These are phyloP conservation scores for Leucoagaricus sp. DNA, from an alignment of 1,284 basidiomycete genomes.

Conservation along the genomic window DNA sequence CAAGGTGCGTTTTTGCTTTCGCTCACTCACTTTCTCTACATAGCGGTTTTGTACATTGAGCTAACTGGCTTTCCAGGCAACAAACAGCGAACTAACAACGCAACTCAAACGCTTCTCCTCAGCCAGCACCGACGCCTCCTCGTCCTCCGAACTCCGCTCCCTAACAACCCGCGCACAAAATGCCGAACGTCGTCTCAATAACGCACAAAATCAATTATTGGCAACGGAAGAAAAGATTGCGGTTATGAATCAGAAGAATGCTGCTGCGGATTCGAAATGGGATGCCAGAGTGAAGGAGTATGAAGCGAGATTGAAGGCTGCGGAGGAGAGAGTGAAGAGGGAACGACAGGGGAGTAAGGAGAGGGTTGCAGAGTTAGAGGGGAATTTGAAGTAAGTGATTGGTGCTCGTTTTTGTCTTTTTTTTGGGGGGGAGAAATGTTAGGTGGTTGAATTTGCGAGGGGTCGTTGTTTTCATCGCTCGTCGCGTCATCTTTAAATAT, in stretches of 20 bases:
- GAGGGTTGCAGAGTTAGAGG: constrained; percentile 68
- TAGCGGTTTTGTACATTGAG: not conserved
- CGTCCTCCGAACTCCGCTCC: constrained; percentile 67
- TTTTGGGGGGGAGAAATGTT: not conserved
- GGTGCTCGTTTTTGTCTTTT: not conserved
- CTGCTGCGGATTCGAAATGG: constrained; percentile 82
- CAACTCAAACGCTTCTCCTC: constrained; percentile 66
- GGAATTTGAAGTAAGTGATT: constrained; percentile 58
- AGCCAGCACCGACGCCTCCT: constrained; percentile 42
- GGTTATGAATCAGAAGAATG: constrained; percentile 68
- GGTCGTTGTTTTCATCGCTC: no score
- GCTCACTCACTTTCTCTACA: not conserved
- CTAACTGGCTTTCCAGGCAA: constrained; percentile 44
- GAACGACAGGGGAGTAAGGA: constrained; percentile 97
- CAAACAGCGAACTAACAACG: constrained; percentile 77
- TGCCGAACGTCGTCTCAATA: constrained; percentile 81
- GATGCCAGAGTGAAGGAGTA: constrained; percentile 92
- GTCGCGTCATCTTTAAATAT: no score
- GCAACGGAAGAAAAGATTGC: constrained; percentile 84
- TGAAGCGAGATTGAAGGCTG: constrained; percentile 78
- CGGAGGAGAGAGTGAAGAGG: constrained; percentile 93
- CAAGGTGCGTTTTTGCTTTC: constrained; percentile 51
- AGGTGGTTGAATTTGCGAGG: not conserved
- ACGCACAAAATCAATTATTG: constrained; percentile 81
- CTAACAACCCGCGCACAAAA: constrained; percentile 73